Percentiles rank a stretch among this genome's conserved stretches.
These are phyloP conservation scores for Pleoardoris graminearum DNA, from an alignment of 2,329 filamentous ascomycete genomes.

Conservation along the genomic window DNA sequence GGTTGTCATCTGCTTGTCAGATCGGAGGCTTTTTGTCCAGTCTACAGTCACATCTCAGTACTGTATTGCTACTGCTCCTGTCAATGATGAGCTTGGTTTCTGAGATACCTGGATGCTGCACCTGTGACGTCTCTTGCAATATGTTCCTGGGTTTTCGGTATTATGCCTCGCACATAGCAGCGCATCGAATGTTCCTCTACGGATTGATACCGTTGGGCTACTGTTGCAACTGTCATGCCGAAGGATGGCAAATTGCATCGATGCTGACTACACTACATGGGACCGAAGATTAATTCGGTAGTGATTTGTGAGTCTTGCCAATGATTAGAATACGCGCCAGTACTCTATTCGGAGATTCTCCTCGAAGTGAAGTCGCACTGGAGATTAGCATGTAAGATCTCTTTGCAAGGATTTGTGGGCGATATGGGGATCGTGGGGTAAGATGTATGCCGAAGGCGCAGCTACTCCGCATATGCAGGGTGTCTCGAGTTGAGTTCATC, in stretches of 20 bases:
- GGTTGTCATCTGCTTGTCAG: slow-evolving; percentile 11
- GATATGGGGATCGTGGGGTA: slow-evolving; percentile 36
- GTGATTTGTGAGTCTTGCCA: not conserved
- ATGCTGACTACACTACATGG: too few relatives aligned
- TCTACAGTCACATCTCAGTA: not conserved
- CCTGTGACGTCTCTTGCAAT: too few relatives aligned
- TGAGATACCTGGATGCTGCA: not conserved
- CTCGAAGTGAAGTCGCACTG: slow-evolving; percentile 7
- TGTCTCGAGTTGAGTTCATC: slow-evolving; percentile 38
- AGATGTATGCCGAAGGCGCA: slow-evolving; percentile 16
- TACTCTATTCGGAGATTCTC: slow-evolving; percentile 15
- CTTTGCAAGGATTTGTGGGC: slow-evolving; percentile 15
- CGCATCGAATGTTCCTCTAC: too few relatives aligned
- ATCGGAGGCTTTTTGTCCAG: slow-evolving; percentile 11
- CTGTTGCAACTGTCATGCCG: too few relatives aligned
- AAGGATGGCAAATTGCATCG: too few relatives aligned
- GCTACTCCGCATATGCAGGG: slow-evolving; percentile 22
- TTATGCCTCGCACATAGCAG: too few relatives aligned
- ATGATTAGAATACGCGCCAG: slow-evolving; percentile 1
- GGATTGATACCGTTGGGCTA: too few relatives aligned
- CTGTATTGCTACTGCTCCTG: not conserved
- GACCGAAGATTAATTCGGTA: not conserved
- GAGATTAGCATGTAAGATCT: slow-evolving; percentile 12
- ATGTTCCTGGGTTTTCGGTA: too few relatives aligned
- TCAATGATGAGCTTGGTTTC: not conserved